phyloP scores from a whole-genome alignment of 768 basidiomycete genomes.

The Tubosaeta brunneosetosa region DNA sequence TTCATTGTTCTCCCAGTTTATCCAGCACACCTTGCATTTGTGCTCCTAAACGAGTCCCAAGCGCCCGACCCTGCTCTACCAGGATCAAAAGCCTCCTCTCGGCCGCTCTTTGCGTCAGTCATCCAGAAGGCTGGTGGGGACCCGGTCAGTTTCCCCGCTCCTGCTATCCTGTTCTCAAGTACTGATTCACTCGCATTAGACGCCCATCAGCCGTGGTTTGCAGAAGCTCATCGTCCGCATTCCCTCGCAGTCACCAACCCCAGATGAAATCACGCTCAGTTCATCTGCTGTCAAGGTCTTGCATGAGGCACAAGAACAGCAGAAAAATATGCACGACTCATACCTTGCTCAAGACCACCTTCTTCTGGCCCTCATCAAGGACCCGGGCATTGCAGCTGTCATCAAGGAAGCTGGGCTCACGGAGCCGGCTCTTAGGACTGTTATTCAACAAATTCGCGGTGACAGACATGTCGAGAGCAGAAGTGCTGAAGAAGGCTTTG shows the following conservation, averaged over 20 bases:
- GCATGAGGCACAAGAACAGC: conserved; percentile 68
- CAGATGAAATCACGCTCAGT: conserved; percentile 70
- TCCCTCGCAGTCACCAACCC: conserved; percentile 80
- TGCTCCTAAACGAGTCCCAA: conserved; percentile 67
- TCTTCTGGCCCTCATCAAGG: conserved; percentile 78
- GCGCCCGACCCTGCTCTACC: conserved; percentile 34
- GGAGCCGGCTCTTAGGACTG: conserved; percentile 67
- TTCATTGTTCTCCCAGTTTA: conserved; percentile 45
- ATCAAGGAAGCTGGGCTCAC: conserved; percentile 76
- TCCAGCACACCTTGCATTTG: conserved; percentile 80
- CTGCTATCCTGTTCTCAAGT: background rate
- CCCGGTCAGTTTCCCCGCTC: conserved; percentile 45
- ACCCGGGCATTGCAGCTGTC: conserved; percentile 57
- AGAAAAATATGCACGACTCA: conserved; percentile 83
- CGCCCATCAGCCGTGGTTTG: conserved; percentile 59
- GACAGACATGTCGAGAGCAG: conserved; percentile 82
- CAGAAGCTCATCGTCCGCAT: conserved; percentile 77
- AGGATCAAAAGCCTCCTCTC: conserved; percentile 27
- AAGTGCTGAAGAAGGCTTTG: conserved; percentile 88
- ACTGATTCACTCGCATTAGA: conserved; percentile 30
- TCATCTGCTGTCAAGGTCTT: conserved; percentile 56
- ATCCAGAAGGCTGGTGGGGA: conserved; percentile 84
- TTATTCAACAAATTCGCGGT: conserved; percentile 75
- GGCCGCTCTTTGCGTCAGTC: conserved; percentile 71
- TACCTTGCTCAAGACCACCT: conserved; percentile 94